Evolutionary conservation across 768 basidiomycete genomes (phyloP), one percentile per base, ranked within the genome.

Genomic region (Trametes gibbosa): DNA sequence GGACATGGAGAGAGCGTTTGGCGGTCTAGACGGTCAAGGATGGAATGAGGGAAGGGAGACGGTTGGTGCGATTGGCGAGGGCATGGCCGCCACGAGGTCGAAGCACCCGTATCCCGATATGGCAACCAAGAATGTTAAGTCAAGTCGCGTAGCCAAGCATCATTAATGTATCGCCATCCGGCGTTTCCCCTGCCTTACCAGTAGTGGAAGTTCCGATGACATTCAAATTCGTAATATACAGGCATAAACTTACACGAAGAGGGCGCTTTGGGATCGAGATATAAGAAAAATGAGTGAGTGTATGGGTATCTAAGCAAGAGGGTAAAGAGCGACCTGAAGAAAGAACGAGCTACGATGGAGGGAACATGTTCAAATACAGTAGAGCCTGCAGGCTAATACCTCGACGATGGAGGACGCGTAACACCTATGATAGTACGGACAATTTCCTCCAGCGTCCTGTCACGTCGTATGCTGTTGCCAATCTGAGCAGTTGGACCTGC

Each of bases 1-100:
- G 43, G 61, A 62, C 61, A 62, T 62, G 25, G 29, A 47, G 43
- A 23, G 21, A 24, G 29, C 10, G 45, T 23, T 37, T 39, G n/a
- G 24, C 24, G 16, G 54, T 34, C 37, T 40, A 25, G 46, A 48
- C 29, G 37, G 54, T 24, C 40, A 32, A 45, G 13, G 46, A 37
- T 51, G 21, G 32, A 39, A 39, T 50, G 49, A 39, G 52, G 45
- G 50, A 41, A 52, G 49, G 17, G 48, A 37, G 47, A 46, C 45
- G 19, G 54, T 50, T 32, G 57, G 59, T 45, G 51, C 58, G 58
- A 59, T 63, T 59, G 55, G 53, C 60, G 40, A 58, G 53, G 10
- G 59, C 61, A 54, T 64, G 63, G 55, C 50, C 47, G 42, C 61
- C 6, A 68, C 62, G 21, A 73, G 58, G 12, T 74, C 51, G 10